Base-by-base conservation (phyloP, 495 filamentous ascomycete species). In the Barbatosphaeria neglecta region DNA sequence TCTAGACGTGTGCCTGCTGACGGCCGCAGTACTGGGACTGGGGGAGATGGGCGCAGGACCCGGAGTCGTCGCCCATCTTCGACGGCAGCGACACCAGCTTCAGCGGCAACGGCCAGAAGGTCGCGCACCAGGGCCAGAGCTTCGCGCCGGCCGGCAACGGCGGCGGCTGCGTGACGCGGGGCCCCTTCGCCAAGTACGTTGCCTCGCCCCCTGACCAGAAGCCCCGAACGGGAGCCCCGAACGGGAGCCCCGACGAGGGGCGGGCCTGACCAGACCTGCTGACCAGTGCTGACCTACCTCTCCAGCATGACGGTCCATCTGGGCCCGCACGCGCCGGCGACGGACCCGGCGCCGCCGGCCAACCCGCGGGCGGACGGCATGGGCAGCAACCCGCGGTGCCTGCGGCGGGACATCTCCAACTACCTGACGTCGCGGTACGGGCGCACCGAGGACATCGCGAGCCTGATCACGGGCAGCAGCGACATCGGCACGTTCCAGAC, bases 121-220 rank as follows among this genome's bases (percentile, higher is more conserved):
- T 70, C 40, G 44, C 62, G 6, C 61, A 61, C 51, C 37, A 28
- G 13, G 50, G 50, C 10, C 55, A 54, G 2, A 49, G 58, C 11
- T 48, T 51, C 43, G 55, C 69, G 2, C 70, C 73, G 0, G 53
- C 66, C 2, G 78, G 75, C n/a, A 72, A 64, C 15, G 82, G 83
- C 6, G 83, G 82, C n/a, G 82, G 82, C n/a, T 86, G 82, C 52
- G 67, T 85, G 11, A 62, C 63, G 10, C 65, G 60, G 13, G 83
- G 81, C 0, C 81, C 81, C 0, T 82, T 84, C 57, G 65, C 60
- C 47, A 55, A 66, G 63, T 65, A 41, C 9, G 56, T 40, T 10
- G 18, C 39, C 20, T 49, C 37, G 17, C 56, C 18, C n/a, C n/a
- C n/a, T n/a, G n/a, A n/a, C n/a, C n/a, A n/a, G n/a, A n/a, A n/a